phyloP scores from a whole-genome alignment of 352 stramenopile genomes.

The Globisporangium nunn region DNA sequence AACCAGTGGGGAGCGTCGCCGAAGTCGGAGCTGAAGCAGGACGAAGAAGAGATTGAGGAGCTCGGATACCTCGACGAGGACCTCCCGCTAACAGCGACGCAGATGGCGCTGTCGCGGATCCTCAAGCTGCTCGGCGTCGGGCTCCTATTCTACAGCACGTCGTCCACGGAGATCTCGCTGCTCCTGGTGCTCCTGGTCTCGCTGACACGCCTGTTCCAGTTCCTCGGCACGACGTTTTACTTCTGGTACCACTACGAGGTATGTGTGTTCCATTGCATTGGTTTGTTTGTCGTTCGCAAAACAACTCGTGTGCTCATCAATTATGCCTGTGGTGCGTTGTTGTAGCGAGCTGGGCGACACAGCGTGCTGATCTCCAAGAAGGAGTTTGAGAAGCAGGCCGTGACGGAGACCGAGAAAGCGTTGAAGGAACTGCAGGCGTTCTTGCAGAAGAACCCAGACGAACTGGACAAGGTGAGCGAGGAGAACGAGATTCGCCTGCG shows the following conservation, averaged over 20 bases:
- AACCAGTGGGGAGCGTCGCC: slow-evolving; percentile 73
- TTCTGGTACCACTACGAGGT: slow-evolving; percentile 84
- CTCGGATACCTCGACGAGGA: slow-evolving; percentile 64
- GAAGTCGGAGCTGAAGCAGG: slow-evolving; percentile 36
- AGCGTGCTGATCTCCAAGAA: slow-evolving; percentile 66
- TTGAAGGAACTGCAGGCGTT: slow-evolving; percentile 58
- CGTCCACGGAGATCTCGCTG: slow-evolving; percentile 65
- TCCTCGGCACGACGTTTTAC: slow-evolving; percentile 58
- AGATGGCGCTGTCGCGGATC: slow-evolving; percentile 46
- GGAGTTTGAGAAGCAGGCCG: slow-evolving; percentile 58
- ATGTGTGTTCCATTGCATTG: background rate
- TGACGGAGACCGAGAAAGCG: slow-evolving; percentile 70
- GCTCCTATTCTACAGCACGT: slow-evolving; percentile 79
- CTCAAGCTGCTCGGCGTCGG: slow-evolving; percentile 56
- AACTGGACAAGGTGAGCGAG: slow-evolving; percentile 71
- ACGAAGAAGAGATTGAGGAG: slow-evolving; percentile 61
- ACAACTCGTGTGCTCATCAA: background rate
- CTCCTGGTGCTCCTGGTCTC: slow-evolving; percentile 64
- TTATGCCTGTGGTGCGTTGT: background rate
- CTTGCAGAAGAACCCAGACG: slow-evolving; percentile 60
- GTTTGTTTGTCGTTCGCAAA: background rate
- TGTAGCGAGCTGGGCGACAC: slow-evolving; percentile 34
- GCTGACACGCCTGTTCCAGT: slow-evolving; percentile 65
- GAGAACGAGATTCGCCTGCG: slow-evolving; percentile 76
- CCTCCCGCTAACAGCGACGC: slow-evolving; percentile 51